These are phyloP conservation scores for Suillus americanus DNA, from an alignment of 768 basidiomycete genomes.

Conservation along the genomic window DNA sequence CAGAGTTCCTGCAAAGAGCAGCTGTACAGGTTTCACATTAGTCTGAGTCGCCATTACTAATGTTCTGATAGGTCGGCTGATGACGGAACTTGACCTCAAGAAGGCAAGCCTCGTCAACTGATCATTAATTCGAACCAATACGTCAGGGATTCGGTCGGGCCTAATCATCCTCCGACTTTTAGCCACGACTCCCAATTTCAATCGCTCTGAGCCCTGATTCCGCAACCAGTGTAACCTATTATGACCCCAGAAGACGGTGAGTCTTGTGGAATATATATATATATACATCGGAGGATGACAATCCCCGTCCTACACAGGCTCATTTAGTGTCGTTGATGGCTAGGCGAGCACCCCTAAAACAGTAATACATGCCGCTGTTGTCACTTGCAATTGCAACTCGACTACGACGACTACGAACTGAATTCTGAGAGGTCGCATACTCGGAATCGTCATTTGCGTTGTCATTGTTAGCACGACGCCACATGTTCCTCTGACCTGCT, in stretches of 20 bases:
- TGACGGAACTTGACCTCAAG: background rate
- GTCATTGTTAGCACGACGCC: background rate
- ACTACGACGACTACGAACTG: background rate
- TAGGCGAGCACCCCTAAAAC: background rate
- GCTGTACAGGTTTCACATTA: background rate
- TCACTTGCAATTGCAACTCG: background rate
- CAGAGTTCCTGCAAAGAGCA: background rate
- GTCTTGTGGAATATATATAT: background rate
- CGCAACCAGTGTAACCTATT: background rate
- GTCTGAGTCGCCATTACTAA: background rate
- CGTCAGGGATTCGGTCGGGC: background rate
- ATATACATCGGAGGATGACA: background rate
- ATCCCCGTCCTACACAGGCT: background rate
- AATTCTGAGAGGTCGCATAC: background rate
- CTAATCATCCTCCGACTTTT: constrained; percentile 6
- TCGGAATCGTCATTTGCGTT: background rate
- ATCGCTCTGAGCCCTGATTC: background rate
- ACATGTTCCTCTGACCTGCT: background rate
- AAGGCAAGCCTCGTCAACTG: background rate
- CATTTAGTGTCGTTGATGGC: background rate
- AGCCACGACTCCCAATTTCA: background rate
- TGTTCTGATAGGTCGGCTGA: background rate
- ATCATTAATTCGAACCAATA: background rate
- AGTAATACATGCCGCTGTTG: background rate
- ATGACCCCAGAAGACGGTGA: background rate